Conservation (phyloP, 495 filamentous ascomycete genomes). For the Geoglossum glabrum region DNA sequence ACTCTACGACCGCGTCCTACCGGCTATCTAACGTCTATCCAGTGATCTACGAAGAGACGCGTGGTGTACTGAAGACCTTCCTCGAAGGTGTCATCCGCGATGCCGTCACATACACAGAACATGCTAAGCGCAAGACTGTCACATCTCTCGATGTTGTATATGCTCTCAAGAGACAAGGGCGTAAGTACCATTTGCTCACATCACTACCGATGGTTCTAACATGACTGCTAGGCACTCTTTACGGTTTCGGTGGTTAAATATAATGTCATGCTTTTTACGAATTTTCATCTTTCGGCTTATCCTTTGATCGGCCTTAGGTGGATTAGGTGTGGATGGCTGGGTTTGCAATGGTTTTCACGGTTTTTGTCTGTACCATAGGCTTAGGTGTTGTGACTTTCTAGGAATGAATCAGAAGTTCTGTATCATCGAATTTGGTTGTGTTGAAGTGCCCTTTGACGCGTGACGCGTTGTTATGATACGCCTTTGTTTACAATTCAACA, state of each 20-base stretch:
- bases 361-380: background rate
- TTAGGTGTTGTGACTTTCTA: background rate
- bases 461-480: background rate
- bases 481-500: too few species aligned
- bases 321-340: background rate
- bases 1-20: constrained; percentile 15
- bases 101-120: constrained; percentile 65
- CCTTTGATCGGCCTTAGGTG: constrained; percentile 1
- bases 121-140: constrained; percentile 96
- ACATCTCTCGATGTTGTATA: constrained; percentile 92
- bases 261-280: background rate
- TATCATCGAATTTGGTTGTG: background rate
- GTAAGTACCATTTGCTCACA: constrained; percentile 16
- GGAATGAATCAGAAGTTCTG: background rate
- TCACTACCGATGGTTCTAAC: background rate
- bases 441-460: background rate
- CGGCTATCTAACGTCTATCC: constrained; percentile 10
- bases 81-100: constrained; percentile 91
- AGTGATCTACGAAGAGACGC: constrained; percentile 99
- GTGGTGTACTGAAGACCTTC: constrained; percentile 99
- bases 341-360: constrained; percentile 1
- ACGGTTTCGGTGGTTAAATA: constrained; percentile 91
- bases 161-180: constrained; percentile 84
- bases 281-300: constrained; percentile 2
- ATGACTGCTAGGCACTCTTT: constrained; percentile 37